phyloP scores from a whole-genome alignment of 495 filamentous ascomycete species.

The Penicillium egyptiacum region DNA sequence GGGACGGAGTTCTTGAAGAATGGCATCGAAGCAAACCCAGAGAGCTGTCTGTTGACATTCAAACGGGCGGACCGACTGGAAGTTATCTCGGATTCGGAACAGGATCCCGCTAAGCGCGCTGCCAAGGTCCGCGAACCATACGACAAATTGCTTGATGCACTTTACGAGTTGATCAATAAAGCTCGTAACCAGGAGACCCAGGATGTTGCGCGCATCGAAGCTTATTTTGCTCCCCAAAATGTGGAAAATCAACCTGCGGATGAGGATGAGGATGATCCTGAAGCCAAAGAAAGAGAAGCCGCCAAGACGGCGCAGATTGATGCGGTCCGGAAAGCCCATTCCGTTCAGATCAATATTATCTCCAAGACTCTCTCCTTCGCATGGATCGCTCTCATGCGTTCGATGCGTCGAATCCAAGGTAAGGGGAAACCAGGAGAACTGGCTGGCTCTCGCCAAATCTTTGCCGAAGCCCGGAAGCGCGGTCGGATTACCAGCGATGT shows the following conservation, averaged over 20 bases:
- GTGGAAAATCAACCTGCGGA: conserved; percentile 48
- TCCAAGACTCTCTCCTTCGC: conserved; percentile 80
- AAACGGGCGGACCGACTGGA: conserved; percentile 87
- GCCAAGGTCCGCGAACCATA: conserved; percentile 76
- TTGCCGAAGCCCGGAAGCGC: conserved; percentile 78
- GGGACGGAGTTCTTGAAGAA: conserved; percentile 77
- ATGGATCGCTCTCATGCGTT: conserved; percentile 92
- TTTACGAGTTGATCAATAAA: conserved; percentile 77
- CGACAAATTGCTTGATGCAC: conserved; percentile 75
- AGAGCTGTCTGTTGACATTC: conserved; percentile 86
- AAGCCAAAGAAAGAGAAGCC: conserved; percentile 53
- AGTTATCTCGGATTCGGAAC: conserved; percentile 63
- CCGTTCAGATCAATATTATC: conserved; percentile 67
- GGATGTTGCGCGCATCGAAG: conserved; percentile 70
- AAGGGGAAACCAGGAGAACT: conserved; percentile 73
- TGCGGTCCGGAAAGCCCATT: conserved; percentile 66
- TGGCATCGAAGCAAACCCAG: conserved; percentile 86
- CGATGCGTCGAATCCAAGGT: conserved; percentile 91
- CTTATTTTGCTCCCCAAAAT: conserved; percentile 43
- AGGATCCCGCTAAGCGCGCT: conserved; percentile 66
- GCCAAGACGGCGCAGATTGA: conserved; percentile 65
- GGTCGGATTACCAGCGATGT: conserved; percentile 90
- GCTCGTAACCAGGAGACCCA: conserved; percentile 69
- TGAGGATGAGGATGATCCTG: conserved; percentile 66
- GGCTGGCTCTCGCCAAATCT: conserved; percentile 79